Base-by-base conservation (phyloP, 768 basidiomycete genomes). In the Strobilomyces echinocephalus region DNA sequence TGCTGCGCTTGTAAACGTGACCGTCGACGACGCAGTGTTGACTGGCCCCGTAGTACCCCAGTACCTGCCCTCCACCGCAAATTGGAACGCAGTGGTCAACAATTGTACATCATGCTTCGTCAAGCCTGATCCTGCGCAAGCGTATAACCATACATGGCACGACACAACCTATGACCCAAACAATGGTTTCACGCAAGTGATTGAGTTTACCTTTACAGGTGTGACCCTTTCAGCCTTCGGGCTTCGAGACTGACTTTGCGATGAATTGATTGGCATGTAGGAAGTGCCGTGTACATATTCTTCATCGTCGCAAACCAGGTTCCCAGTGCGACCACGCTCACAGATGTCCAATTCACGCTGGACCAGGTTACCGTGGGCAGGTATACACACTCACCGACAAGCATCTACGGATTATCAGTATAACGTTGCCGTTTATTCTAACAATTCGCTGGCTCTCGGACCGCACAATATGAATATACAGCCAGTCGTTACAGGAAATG, bases 91-190 rank as follows among this genome's bases (percentile, higher is more conserved):
- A 10, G 7, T 7, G 30, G 62, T 56, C 0, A 52, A 56, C 10
- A 39, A 26, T 9, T 63, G 62, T n/a, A 7, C 52, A 0, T 5
- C 0, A 3, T 63, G 62, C 8, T 0, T 10, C 1, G 53, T 18
- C 3, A 2, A 38, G 1, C 59, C 52, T 3, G 41, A 58, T 36
- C 31, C 54, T 6, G 12, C 50, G 1, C 14, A 3, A 15, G 56
- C 44, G 2, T 54, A 61, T 31, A 28, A 61, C 6, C 53, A 35
- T 2, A 63, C 62, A 39, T 63, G 62, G 62, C 62, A 63, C 15
- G 62, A 58, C 8, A 1, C 44, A 3, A 63, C 52, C 6, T 58
- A 34, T 10, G 4, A 12, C 34, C 2, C 2, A 30, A 30, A 5
- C 6, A 30, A 30, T 30, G 4, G 8, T 0, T 20, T 10, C 35